Evolutionary conservation across 1,284 basidiomycete species (phyloP).

Genomic region (Calocybe gambosa): DNA sequence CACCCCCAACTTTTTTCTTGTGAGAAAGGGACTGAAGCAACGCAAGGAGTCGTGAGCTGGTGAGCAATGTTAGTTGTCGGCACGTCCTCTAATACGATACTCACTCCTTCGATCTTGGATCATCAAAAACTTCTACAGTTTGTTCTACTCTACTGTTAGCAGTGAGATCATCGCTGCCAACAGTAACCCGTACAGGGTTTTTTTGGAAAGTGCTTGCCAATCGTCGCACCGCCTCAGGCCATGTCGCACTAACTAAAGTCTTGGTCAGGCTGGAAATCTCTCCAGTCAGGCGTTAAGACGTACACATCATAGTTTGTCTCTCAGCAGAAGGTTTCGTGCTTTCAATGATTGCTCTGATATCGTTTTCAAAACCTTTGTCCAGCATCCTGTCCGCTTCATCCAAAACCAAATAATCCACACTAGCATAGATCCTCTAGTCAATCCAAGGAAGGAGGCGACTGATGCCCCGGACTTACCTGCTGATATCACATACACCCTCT

Average conservation of each 20-base stretch:
- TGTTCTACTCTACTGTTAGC: constrained; percentile 91
- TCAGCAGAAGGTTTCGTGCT: constrained; percentile 60
- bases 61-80: not conserved
- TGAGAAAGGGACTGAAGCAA: constrained; percentile 58
- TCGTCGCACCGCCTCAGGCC: constrained; percentile 93
- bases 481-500: constrained; percentile 80
- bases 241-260: constrained; percentile 86
- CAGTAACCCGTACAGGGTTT: constrained; percentile 85
- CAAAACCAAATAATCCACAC: constrained; percentile 87
- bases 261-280: not conserved
- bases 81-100: constrained; percentile 17
- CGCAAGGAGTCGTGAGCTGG: constrained; percentile 62
- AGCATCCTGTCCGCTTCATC: constrained; percentile 99
- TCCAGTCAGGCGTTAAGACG: constrained; percentile 24
- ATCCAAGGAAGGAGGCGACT: not conserved
- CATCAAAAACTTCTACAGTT: constrained; percentile 86
- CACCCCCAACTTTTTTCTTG: constrained; percentile 41
- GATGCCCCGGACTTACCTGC: constrained; percentile 40
- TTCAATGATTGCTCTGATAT: constrained; percentile 90
- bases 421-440: constrained; percentile 20
- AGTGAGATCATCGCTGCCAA: constrained; percentile 92
- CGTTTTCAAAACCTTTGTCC: constrained; percentile 98
- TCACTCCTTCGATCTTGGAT: constrained; percentile 83
- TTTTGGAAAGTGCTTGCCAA: constrained; percentile 90
- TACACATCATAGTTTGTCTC: constrained; percentile 92